phyloP scores from a whole-genome alignment of 495 filamentous ascomycete species.

The Penicillium atrosanguineum region DNA sequence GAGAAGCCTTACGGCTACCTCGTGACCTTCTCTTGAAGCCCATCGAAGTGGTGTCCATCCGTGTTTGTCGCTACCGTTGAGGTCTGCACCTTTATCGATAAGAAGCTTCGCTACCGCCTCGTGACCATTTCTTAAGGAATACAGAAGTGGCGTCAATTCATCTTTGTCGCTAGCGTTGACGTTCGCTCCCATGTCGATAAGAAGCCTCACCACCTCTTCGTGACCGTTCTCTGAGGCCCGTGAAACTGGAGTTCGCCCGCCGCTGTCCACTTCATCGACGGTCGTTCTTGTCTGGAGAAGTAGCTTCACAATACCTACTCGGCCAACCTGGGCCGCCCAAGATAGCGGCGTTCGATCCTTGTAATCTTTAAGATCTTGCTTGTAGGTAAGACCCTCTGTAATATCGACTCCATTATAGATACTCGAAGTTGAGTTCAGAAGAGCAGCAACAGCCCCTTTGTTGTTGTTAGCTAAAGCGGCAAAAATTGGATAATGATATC shows the following conservation, averaged over 20 bases:
- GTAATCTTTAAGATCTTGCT: constrained; percentile 3
- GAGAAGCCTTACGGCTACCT: too few species aligned
- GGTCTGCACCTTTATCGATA: constrained; percentile 2
- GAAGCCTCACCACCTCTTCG: neutral
- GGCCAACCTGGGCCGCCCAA: constrained; percentile 19
- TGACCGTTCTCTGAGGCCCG: neutral
- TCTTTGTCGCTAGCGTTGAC: neutral
- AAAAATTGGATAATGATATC: constrained; percentile 42
- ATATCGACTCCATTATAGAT: constrained; percentile 14
- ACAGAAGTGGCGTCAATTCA: neutral
- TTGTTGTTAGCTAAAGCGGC: constrained; percentile 36
- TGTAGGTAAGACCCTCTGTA: constrained; percentile 11
- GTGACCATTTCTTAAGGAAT: neutral
- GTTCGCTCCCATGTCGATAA: neutral
- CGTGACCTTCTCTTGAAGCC: too few species aligned
- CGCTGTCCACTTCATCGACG: neutral
- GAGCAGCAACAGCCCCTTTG: constrained; percentile 18
- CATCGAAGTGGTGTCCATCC: neutral
- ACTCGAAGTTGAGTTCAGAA: constrained; percentile 21
- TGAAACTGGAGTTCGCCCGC: neutral
- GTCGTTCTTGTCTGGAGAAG: constrained; percentile 9
- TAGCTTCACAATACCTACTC: constrained; percentile 9
- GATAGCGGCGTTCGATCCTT: constrained; percentile 21
- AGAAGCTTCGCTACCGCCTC: neutral
- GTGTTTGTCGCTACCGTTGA: neutral